These are phyloP conservation scores for Metarhizium album DNA, from an alignment of 2,329 filamentous ascomycete genomes.

Conservation along the genomic window DNA sequence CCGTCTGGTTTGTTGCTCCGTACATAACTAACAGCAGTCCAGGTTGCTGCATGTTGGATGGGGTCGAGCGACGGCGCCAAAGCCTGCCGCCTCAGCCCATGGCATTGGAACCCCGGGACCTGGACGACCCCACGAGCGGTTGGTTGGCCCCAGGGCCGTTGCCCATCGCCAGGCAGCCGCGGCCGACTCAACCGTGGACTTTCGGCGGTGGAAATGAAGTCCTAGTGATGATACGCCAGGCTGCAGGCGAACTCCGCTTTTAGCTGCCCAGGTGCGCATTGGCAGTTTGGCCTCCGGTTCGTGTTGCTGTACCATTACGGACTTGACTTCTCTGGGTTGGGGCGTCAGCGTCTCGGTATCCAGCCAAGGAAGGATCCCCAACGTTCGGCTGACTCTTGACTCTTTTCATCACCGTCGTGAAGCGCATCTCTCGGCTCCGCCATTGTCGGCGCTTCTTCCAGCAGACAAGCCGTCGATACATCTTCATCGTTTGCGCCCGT, in stretches of 20 bases:
- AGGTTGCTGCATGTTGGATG: background rate
- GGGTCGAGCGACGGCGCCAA: background rate
- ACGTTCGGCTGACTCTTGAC: background rate
- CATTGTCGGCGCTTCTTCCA: background rate
- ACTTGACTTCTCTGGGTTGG: background rate
- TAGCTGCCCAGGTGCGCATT: too few relatives aligned
- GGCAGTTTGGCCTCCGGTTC: too few relatives aligned
- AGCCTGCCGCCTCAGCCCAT: background rate
- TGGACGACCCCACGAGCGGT: too few relatives aligned
- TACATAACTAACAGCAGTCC: too few relatives aligned
- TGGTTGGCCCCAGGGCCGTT: background rate
- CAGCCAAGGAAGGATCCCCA: background rate
- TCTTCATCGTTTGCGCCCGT: background rate
- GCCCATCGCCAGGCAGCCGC: background rate
- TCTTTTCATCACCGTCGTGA: background rate
- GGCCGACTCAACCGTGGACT: background rate
- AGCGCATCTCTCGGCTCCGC: background rate
- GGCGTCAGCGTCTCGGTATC: background rate
- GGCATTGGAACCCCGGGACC: too few relatives aligned
- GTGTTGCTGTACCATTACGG: background rate
- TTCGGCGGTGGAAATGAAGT: background rate
- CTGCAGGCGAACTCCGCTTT: background rate
- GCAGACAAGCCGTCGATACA: background rate
- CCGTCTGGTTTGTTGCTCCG: too few relatives aligned
- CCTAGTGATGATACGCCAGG: background rate